Base-by-base conservation (phyloP, 2,329 filamentous ascomycete genomes). In the Dissoconium aciculare region DNA sequence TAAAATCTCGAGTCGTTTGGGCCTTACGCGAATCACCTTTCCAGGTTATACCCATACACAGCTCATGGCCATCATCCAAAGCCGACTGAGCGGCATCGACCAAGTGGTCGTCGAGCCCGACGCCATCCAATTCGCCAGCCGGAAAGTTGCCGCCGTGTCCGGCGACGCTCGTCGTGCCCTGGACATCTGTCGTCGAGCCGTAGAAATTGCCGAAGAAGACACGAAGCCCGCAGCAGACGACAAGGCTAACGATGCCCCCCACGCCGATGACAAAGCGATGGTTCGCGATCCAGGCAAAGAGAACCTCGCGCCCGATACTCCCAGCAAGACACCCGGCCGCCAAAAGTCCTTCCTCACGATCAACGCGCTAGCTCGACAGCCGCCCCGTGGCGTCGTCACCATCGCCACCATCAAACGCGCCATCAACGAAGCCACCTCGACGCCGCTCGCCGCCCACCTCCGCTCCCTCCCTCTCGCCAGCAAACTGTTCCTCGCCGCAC, bases 1-100 rank as follows among this genome's bases (percentile, higher is more conserved):
- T 62, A 98, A 98, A 56, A 98, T 98, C 54, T 93, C 83, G 52
- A 93, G 83, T 54, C 75, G 89, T 30, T 36, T 53, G 57, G 70
- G 87, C 13, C 64, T 98, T 28, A 94, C 85, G 5, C 73, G 91
- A 48, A 94, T 98, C 50, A 94, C 89, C 0, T 98, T 98, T 47
- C 82, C 89, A 0, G 89, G 89, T 13, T 98, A 98, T 56, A 94
- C 84, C 34, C 85, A 98, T 54, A 84, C 89, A 36, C 89, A 98
- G 56, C 69, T 98, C 24, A 93, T 95, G 79, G 79, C 78, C 44
- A 98, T 98, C 49, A 94, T 98, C 40, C 78, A 87, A 49, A 92
- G 84, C n/a, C 78, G 89, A 16, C 69, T 98, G 2, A 74, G 83
- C 50, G 83, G 82, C 32, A 82, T 95, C 1, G 84, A 83, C 15